Evolutionary conservation across 192 early-diverging fungal genomes (phyloP).

Genomic region (Coemansia sp.): DNA sequence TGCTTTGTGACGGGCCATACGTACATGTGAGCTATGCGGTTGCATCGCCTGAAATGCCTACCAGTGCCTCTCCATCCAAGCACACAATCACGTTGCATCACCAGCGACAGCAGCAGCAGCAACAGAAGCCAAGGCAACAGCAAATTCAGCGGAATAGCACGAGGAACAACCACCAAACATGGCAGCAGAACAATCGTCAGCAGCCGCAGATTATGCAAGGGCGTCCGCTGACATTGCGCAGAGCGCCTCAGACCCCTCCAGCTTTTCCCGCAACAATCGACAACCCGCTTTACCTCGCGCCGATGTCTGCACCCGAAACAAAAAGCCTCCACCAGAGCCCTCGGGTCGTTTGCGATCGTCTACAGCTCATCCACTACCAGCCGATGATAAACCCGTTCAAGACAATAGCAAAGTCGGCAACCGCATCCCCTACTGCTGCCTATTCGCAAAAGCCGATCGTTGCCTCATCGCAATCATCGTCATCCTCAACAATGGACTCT

Average conservation of each 20-base stretch:
- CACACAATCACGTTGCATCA: background rate
- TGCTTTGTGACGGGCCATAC: slow-evolving; percentile 41
- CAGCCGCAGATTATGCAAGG: background rate
- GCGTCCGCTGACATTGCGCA: background rate
- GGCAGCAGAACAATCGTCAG: slow-evolving; percentile 3
- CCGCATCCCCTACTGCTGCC: background rate
- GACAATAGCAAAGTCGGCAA: slow-evolving; percentile 22
- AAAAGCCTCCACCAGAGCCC: slow-evolving; percentile 4
- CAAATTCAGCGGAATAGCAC: too few species aligned
- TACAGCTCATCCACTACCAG: slow-evolving; percentile 23
- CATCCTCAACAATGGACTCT: slow-evolving; percentile 2
- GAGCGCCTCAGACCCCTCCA: background rate
- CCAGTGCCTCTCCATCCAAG: background rate
- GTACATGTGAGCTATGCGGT: slow-evolving; percentile 26
- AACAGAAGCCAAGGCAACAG: too few species aligned
- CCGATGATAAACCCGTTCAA: slow-evolving; percentile 42
- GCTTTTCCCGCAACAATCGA: background rate
- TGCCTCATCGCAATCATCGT: slow-evolving; percentile 1
- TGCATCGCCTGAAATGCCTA: background rate
- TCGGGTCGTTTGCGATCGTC: background rate
- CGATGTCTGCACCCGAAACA: slow-evolving; percentile 3
- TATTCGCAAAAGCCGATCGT: slow-evolving; percentile 1
- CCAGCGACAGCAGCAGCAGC: background rate
- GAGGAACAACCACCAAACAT: background rate
- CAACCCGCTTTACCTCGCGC: background rate